Conservation (phyloP, 257 asterid genomes). For the Jacaranda copaia region DNA sequence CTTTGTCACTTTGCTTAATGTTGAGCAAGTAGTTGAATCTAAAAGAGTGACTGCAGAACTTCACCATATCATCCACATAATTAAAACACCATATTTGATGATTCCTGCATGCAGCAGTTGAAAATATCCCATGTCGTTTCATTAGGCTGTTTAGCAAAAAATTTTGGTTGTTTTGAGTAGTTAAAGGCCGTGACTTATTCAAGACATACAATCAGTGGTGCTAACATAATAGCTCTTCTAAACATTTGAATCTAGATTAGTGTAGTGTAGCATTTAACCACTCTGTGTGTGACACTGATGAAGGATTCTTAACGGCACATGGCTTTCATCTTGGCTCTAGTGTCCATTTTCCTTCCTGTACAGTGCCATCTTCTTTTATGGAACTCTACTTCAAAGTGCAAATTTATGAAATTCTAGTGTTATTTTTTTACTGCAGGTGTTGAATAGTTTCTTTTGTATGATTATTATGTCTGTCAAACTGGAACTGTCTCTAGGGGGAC, state of each 20-base stretch:
- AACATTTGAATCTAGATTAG: background rate
- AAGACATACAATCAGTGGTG: slow-evolving; percentile 22
- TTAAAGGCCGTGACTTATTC: background rate
- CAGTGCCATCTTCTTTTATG: too few relatives aligned
- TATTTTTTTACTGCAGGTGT: slow-evolving; percentile 2
- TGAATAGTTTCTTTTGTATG: background rate
- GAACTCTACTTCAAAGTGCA: too few relatives aligned
- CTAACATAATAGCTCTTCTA: background rate
- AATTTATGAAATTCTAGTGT: background rate
- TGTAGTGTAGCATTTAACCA: background rate
- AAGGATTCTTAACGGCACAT: background rate
- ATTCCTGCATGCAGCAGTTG: background rate
- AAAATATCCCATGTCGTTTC: background rate
- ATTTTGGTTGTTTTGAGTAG: background rate
- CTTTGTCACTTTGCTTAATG: slow-evolving; percentile 6
- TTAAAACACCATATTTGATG: background rate
- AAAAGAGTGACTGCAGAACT: slow-evolving; percentile 15
- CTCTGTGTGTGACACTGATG: background rate
- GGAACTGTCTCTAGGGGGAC: background rate
- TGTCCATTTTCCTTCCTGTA: background rate
- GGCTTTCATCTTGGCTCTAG: slow-evolving; percentile 7
- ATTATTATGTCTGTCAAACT: background rate
- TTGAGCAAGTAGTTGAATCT: background rate
- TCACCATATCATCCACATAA: background rate
- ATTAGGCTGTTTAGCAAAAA: slow-evolving; percentile 1